Percentiles rank a stretch among this genome's conserved stretches.
Conservation (phyloP, 257 asterid species). For the Solanum rostratum region DNA sequence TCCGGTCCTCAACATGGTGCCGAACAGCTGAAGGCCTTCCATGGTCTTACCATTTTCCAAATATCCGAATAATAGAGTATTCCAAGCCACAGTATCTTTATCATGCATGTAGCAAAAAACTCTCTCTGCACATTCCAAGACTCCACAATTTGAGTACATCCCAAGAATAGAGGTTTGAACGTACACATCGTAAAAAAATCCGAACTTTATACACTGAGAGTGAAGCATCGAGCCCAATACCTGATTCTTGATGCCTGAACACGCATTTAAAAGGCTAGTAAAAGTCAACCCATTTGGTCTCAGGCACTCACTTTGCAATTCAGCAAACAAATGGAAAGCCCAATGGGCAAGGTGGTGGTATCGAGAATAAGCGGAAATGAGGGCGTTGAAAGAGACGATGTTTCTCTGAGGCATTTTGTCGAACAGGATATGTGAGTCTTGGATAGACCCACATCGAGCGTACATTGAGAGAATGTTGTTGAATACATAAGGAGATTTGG, state of each 20-base stretch:
- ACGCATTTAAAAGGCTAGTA: constrained; percentile 60
- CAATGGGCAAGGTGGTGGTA: constrained; percentile 15
- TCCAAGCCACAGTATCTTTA: constrained; percentile 63
- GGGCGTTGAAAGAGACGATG: constrained; percentile 57
- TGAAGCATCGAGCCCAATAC: constrained; percentile 42
- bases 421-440: constrained; percentile 45
- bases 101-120: constrained; percentile 35
- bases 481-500: constrained; percentile 27
- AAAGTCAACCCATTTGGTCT: constrained; percentile 52
- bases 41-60: constrained; percentile 38
- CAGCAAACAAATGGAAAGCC: constrained; percentile 27
- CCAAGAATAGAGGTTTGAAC: constrained; percentile 65
- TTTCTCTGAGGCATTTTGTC: constrained; percentile 75
- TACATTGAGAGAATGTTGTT: constrained; percentile 79
- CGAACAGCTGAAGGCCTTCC: constrained; percentile 34
- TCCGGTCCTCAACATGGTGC: constrained; percentile 30
- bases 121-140: constrained; percentile 29
- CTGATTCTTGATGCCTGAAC: constrained; percentile 30
- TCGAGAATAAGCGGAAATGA: constrained; percentile 62
- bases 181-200: constrained; percentile 29
- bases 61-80: constrained; percentile 41
- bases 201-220: constrained; percentile 36
- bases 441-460: constrained; percentile 48
- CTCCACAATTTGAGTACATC: constrained; percentile 51
- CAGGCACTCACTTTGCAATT: constrained; percentile 25